A percentile compares a stretch with the other conserved stretches of the same genome.
phyloP scores from a whole-genome alignment of 2,329 filamentous ascomycete species.

The Curvularia eragrostidis region DNA sequence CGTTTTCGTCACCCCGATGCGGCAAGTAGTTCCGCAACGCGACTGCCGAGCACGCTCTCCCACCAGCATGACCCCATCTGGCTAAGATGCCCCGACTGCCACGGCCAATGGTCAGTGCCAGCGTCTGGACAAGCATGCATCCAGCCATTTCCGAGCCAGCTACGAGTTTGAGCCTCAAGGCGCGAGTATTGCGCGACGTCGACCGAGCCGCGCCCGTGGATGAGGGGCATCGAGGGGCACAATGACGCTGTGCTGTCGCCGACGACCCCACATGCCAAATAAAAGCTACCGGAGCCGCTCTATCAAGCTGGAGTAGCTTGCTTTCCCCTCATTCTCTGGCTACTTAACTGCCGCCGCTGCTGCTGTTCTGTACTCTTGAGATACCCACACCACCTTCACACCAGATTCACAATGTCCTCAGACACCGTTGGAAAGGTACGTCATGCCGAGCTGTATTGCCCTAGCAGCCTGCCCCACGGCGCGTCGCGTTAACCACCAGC shows the following conservation, averaged over 20 bases:
- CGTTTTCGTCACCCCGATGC: conserved; percentile 23
- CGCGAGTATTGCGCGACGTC: conserved; percentile 35
- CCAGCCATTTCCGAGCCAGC: conserved; percentile 23
- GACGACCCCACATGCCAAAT: conserved; percentile 31
- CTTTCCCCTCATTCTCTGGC: conserved; percentile 19
- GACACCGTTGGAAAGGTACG: conserved; percentile 62
- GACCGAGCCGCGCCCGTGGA: conserved; percentile 30
- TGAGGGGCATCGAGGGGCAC: conserved; percentile 40
- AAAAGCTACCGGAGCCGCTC: conserved; percentile 37
- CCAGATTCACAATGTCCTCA: conserved; percentile 54
- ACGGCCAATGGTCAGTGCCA: conserved; percentile 21
- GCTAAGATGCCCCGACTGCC: conserved; percentile 27
- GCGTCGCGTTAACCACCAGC: conserved; percentile 7
- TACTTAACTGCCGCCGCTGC: conserved; percentile 12
- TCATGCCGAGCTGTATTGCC: background rate
- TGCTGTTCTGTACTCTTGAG: conserved; percentile 9
- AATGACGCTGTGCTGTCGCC: conserved; percentile 26
- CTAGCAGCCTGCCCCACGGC: background rate
- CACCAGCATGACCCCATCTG: conserved; percentile 21
- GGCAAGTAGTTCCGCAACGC: conserved; percentile 29
- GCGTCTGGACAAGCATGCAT: conserved; percentile 5
- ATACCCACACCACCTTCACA: conserved; percentile 24
- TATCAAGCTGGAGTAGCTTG: conserved; percentile 17
- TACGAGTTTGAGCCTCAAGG: conserved; percentile 36
- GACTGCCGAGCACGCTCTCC: conserved; percentile 7